phyloP scores from a whole-genome alignment of 352 stramenopile genomes.

The Globisporangium perplexum region DNA sequence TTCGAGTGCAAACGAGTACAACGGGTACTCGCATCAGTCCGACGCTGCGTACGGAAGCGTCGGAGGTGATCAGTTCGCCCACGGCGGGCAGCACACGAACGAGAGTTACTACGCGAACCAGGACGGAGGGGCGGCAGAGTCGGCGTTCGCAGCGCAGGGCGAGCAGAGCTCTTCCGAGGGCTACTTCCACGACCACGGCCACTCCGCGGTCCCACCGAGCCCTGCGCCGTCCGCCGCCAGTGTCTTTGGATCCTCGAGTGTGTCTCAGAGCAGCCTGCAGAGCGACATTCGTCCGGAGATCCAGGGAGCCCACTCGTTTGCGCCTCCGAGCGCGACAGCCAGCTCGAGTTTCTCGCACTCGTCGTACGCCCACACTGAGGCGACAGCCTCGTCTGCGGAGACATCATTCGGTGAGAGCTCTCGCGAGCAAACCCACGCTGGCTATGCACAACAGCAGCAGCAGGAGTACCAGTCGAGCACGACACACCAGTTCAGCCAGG shows the following conservation, averaged over 20 bases:
- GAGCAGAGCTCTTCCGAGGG: not conserved
- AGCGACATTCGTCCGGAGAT: not conserved
- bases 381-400: not conserved
- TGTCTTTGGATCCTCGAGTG: not conserved
- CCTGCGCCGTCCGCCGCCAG: not conserved
- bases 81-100: slow-evolving; percentile 1
- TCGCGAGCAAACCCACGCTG: not conserved
- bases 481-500: slow-evolving; percentile 3
- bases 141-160: not conserved
- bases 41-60: not conserved
- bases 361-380: not conserved
- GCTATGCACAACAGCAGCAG: slow-evolving; percentile 1
- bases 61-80: not conserved
- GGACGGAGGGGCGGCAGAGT: not conserved
- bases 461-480: not conserved
- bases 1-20: not conserved
- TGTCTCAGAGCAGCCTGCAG: not conserved
- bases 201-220: not conserved
- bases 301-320: not conserved
- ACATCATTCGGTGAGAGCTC: not conserved
- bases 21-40: not conserved
- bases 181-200: not conserved
- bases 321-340: not conserved
- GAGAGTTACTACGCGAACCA: slow-evolving; percentile 1
- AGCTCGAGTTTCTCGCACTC: not conserved